Conservation (phyloP, 306 rosid genomes). For the Lathyrus tuberosus region DNA sequence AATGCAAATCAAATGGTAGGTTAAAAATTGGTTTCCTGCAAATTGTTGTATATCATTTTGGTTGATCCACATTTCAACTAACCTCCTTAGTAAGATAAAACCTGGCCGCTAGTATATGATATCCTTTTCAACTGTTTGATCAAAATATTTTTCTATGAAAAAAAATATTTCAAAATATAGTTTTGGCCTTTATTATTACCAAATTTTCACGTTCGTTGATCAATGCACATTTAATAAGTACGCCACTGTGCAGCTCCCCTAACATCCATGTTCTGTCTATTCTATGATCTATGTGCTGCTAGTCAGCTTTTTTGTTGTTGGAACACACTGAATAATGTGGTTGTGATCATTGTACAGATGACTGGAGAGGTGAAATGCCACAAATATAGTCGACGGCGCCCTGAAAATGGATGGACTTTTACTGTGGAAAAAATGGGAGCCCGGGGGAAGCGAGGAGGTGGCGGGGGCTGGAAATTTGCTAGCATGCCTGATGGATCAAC, state of each 20-base stretch:
- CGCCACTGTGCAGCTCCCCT: neutral
- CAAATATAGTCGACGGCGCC: constrained; percentile 77
- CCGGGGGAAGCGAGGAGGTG: constrained; percentile 77
- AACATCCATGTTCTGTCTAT: neutral
- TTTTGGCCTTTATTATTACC: neutral
- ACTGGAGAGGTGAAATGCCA: constrained; percentile 87
- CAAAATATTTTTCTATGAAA: neutral
- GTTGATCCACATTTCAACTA: neutral
- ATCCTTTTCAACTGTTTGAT: constrained; percentile 2
- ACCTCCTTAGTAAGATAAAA: neutral
- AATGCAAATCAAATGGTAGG: constrained; percentile 3
- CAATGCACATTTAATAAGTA: constrained; percentile 23
- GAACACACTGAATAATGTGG: constrained; percentile 28
- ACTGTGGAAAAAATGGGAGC: constrained; percentile 85
- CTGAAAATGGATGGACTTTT: constrained; percentile 75
- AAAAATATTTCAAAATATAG: neutral
- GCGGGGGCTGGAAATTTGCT: constrained; percentile 90
- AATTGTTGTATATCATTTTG: constrained; percentile 5
- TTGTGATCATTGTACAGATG: constrained; percentile 53
- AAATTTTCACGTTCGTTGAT: constrained; percentile 4
- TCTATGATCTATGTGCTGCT: constrained; percentile 1
- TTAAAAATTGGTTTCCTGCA: neutral
- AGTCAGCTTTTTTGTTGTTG: constrained; percentile 23
- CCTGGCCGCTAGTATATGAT: neutral
- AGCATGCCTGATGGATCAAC: constrained; percentile 89